Evolutionary conservation across 2,329 filamentous ascomycete genomes (phyloP).

Genomic region (Chrysoporthe cubensis): DNA sequence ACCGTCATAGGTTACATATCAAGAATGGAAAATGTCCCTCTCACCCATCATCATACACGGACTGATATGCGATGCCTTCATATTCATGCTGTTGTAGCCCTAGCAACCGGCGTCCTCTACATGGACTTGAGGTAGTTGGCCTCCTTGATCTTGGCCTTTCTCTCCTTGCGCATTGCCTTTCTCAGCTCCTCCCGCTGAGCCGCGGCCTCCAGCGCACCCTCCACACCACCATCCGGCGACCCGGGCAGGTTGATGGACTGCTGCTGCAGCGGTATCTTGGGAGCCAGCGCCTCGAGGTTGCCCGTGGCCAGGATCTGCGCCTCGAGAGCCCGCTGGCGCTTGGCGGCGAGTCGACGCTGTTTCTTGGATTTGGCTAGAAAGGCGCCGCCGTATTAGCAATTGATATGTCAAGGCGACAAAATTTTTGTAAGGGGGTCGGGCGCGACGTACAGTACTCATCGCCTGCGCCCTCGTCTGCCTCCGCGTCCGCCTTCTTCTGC

Average conservation of each 20-base stretch:
- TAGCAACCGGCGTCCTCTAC: slow-evolving; percentile 44
- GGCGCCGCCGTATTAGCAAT: not conserved
- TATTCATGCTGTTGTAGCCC: not conserved
- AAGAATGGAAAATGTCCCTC: not conserved
- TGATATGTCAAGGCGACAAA: not conserved
- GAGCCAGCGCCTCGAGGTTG: slow-evolving; percentile 66
- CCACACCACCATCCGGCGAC: slow-evolving; percentile 46
- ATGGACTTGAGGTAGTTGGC: slow-evolving; percentile 83
- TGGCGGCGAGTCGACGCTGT: slow-evolving; percentile 72
- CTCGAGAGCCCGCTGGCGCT: slow-evolving; percentile 61
- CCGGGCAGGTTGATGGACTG: slow-evolving; percentile 76
- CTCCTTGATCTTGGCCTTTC: slow-evolving; percentile 81
- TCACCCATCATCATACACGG: not conserved
- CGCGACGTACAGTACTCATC: slow-evolving; percentile 77
- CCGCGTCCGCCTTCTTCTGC: slow-evolving; percentile 56
- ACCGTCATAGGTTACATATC: not conserved
- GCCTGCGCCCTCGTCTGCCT: slow-evolving; percentile 59
- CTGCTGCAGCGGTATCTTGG: slow-evolving; percentile 75
- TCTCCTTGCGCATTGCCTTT: slow-evolving; percentile 73
- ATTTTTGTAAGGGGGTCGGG: slow-evolving; percentile 14
- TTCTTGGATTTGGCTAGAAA: slow-evolving; percentile 80
- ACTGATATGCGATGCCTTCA: slow-evolving; percentile 1
- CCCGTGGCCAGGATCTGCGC: slow-evolving; percentile 64
- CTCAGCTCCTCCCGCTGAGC: slow-evolving; percentile 65
- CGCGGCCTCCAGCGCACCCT: slow-evolving; percentile 52